Percentiles rank a stretch among this genome's conserved stretches.
These are phyloP conservation scores for Microbotryum lychnidis-dioicae DNA, from an alignment of 1,284 basidiomycete species.

Conservation along the genomic window DNA sequence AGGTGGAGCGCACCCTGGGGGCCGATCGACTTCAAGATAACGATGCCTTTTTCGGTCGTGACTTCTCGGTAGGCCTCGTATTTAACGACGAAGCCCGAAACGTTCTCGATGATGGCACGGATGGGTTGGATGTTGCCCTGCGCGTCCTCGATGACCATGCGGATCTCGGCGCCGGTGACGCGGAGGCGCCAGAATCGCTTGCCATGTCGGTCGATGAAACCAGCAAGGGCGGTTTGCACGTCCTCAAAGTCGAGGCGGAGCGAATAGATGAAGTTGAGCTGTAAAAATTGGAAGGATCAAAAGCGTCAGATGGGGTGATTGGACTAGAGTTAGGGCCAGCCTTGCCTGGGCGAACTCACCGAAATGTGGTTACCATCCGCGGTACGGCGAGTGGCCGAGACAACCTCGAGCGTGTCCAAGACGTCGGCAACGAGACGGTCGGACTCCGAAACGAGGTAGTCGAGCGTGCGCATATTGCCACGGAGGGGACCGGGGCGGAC, in stretches of 20 bases:
- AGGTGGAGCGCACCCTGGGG: constrained; percentile 81
- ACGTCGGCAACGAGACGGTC: constrained; percentile 92
- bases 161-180: constrained; percentile 95
- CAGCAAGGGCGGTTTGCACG: constrained; percentile 87
- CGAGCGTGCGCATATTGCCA: constrained; percentile 82
- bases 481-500: constrained; percentile 89
- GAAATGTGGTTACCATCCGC: constrained; percentile 37
- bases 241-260: constrained; percentile 92
- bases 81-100: constrained; percentile 97
- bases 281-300: neutral
- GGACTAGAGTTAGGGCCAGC: neutral
- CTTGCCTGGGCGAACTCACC: constrained; percentile 16
- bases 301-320: neutral
- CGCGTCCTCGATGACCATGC: constrained; percentile 84
- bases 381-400: constrained; percentile 72
- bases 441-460: constrained; percentile 96
- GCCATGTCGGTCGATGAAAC: constrained; percentile 96
- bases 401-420: constrained; percentile 88
- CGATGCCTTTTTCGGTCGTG: constrained; percentile 84
- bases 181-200: constrained; percentile 96
- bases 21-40: constrained; percentile 91
- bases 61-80: constrained; percentile 99
- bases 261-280: constrained; percentile 59
- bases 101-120: constrained; percentile 96
- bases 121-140: constrained; percentile 91